Base-by-base conservation (phyloP, 352 stramenopile species). In the Ophiocytium majus region DNA sequence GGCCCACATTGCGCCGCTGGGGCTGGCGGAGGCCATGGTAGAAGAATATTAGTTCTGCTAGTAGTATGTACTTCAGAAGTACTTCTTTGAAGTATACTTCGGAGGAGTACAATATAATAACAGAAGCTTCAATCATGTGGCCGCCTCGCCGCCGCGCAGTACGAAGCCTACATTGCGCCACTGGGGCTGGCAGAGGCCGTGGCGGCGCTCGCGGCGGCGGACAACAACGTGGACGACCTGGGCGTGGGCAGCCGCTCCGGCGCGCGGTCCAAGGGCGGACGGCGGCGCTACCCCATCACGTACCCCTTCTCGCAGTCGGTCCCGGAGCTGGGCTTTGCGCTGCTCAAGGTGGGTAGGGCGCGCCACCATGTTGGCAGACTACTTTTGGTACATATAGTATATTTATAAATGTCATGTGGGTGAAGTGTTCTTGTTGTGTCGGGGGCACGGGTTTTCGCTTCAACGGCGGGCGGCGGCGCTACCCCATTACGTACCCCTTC, bases 241-340 rank as follows among this genome's bases (percentile, higher is more conserved):
- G 35, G 32, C 5, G 32, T 78, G 32, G 35, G 32, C 5, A 14
- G 66, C 5, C 32, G 66, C 5, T 5, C 66, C 5, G 80, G 84
- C 63, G 33, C 34, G 80, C 28, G 84, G 82, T 33, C 71, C 79
- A 82, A 37, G 76, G 17, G 17, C 57, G 28, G 43, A 86, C 76
- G 83, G 35, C 36, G 81, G 32, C 49, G 79, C 10, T 86, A 80
- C 63, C 85, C 85, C 31, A 35, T 63, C 9, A 89, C 76, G 23
- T 89, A 86, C 63, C 81, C 85, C 31, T 89, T 89, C 34, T 89
- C 85, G 9, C 74, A 64, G 50, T 84, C 85, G 23, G 85, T 89
- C 31, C 85, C 85, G 17, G 74, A 87, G 50, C 82, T 89, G 63
- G 85, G 85, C 34, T 83, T 85, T 76, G 80, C 85, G 32, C 50